These are phyloP conservation scores for Sporothrix brunneoviolacea DNA, from an alignment of 2,329 filamentous ascomycete species.

Conservation along the genomic window DNA sequence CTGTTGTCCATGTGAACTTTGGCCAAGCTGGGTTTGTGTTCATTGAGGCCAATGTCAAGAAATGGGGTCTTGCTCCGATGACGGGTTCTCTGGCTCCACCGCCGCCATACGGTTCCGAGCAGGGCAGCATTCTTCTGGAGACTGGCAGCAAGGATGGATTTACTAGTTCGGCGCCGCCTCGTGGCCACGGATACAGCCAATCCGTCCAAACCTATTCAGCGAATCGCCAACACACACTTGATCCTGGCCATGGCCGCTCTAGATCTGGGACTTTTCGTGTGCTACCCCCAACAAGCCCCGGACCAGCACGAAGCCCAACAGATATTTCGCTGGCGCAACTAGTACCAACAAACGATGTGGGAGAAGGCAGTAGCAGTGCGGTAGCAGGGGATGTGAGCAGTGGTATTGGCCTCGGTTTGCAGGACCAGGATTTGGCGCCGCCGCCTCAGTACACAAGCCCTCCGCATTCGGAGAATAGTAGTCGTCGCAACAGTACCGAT, in stretches of 20 bases:
- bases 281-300: conserved; percentile 72
- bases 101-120: conserved; percentile 92
- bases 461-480: conserved; percentile 51
- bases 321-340: conserved; percentile 92
- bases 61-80: conserved; percentile 96
- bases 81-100: conserved; percentile 91
- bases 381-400: conserved; percentile 22
- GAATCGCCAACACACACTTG: conserved; percentile 35
- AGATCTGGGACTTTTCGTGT: conserved; percentile 73
- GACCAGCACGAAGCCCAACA: conserved; percentile 82
- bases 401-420: conserved; percentile 38
- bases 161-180: conserved; percentile 32
- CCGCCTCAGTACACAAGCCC: conserved; percentile 67
- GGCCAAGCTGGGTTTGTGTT: conserved; percentile 98
- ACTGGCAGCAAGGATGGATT: conserved; percentile 63
- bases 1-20: conserved; percentile 91
- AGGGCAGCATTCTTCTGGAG: conserved; percentile 91
- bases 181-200: conserved; percentile 36
- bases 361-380: conserved; percentile 53
- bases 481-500: conserved; percentile 51
- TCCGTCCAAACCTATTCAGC: conserved; percentile 37
- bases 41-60: conserved; percentile 99
- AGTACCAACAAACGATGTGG: conserved; percentile 62
- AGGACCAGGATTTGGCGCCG: conserved; percentile 56
- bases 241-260: conserved; percentile 63